Base-by-base conservation (phyloP, 805 yeast species). In the Metschnikowia vanudenii region DNA sequence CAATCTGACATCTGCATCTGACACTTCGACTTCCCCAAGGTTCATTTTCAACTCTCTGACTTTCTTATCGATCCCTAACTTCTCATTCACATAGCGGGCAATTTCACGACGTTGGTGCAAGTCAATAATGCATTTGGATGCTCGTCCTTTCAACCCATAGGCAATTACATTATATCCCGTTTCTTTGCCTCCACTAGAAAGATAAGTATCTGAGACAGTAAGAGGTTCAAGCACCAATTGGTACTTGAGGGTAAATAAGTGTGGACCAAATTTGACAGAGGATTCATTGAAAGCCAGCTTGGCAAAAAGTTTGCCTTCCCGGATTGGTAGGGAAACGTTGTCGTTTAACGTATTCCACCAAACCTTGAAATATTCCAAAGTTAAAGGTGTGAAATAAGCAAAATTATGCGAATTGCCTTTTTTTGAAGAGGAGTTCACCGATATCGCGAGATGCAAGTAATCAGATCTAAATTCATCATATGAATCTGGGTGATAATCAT, bases 401-500 rank as follows among this genome's bases (percentile, higher is more conserved):
- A 67, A 58, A 50, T 71, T 73, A 45, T 60, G 60, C 10, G 66
- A 58, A 39, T 63, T 61, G 0, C 70, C 69, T 5, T 54, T 52
- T 4, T 53, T 36, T 0, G 74, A 61, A 14, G 59, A 61, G 1
- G 75, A 69, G 8, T 59, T 59, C 6, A 73, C 76, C 0, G 72
- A 59, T 6, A 73, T 56, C 4, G 75, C 71, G 54, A 73, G 49
- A 60, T 89, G 96, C 10, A 92, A 73, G 60, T 80, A 91, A 45
- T 89, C 84, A 52, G 96, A 85, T 60, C 98, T 70, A 70, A 82
- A 94, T 0, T 85, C 89, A 11, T 64, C 67, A 61, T 84, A 92
- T 0, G 97, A 88, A 65, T 92, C 98, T 1, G 74, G 71, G 67
- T 90, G 90, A 2, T 59, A 57, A 26, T 81, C 80, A 37, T 65